Evolutionary conservation across 208 protist genomes (phyloP), one percentile per base, ranked within the genome.

Genomic region (Leishmania arabica): DNA sequence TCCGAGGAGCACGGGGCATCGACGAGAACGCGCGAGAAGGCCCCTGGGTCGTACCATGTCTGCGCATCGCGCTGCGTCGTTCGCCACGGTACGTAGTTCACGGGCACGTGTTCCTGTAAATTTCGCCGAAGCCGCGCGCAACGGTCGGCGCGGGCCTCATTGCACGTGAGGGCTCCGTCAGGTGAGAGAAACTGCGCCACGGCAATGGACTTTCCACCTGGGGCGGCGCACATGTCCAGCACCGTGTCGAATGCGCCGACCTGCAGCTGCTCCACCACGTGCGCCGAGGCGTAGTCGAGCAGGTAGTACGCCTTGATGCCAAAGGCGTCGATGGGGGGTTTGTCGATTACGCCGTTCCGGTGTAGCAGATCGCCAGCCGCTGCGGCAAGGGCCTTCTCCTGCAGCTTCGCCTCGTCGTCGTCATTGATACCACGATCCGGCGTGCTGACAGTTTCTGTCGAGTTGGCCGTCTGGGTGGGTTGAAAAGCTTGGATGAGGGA

Each of bases 1-100:
- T 99, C 97, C 13, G 91, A 96, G 27, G 87, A 95, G 89, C 98
- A 99, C 37, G 96, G 96, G 54, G 96, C 96, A 73, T 99, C 97
- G 64, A 96, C 89, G 3, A 99, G 85, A 47, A 99, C 90, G 24
- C 92, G 88, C 60, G 90, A 87, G 86, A 91, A 98, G 42, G 85
- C 80, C 5, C 77, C 84, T 5, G 92, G 92, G 80, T 85, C 82
- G 79, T 93, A 86, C 88, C 90, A 97, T 60, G 86, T 94, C 77
- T 88, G 82, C 40, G 91, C 91, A 58, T 96, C 88, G 60, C 93
- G 92, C 85, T 95, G 88, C 53, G 87, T 93, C 40, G 95, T 81
- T 9, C 78, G 77, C 74, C 90, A 89, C 60, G 86, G 88, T 0
- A 94, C 85, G 75, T 84, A 94, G 68, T 95, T 95, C 0, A 77